Percentiles rank a stretch among this genome's conserved stretches.
phyloP scores from a whole-genome alignment of 768 basidiomycete genomes.

The Tulasnella sp. region DNA sequence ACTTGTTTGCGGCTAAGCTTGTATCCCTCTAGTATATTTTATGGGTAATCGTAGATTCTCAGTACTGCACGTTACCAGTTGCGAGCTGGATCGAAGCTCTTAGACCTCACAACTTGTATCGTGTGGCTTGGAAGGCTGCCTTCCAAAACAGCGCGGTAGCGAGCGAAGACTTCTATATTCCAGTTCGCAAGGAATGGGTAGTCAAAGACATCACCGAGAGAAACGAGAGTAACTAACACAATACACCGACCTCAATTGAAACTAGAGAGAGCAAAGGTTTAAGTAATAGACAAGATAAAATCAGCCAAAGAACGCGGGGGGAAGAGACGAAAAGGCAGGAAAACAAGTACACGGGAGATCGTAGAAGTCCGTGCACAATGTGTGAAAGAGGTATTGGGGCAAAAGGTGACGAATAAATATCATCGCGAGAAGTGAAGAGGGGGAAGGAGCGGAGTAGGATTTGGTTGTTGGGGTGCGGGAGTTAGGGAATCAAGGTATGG shows the following conservation, averaged over 20 bases:
- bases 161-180: conserved; percentile 11
- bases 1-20: too few relatives aligned
- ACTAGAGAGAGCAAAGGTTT: neutral
- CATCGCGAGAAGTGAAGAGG: neutral
- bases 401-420: conserved; percentile 2
- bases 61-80: too few relatives aligned
- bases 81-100: too few relatives aligned
- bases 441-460: neutral
- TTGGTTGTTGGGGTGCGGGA: neutral
- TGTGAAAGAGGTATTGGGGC: neutral
- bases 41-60: too few relatives aligned
- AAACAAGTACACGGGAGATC: neutral
- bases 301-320: neutral
- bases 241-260: conserved; percentile 13
- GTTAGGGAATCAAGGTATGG: neutral
- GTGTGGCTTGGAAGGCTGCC: neutral
- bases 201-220: conserved; percentile 3
- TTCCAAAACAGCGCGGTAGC: neutral
- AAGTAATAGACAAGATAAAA: conserved; percentile 2
- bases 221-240: conserved; percentile 4
- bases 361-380: neutral
- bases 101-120: neutral
- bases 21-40: too few relatives aligned
- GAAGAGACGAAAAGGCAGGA: neutral
- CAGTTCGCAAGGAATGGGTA: neutral